These are phyloP conservation scores for Ceratopteris richardii DNA, from an alignment of 75 land plant genomes.

Conservation along the genomic window DNA sequence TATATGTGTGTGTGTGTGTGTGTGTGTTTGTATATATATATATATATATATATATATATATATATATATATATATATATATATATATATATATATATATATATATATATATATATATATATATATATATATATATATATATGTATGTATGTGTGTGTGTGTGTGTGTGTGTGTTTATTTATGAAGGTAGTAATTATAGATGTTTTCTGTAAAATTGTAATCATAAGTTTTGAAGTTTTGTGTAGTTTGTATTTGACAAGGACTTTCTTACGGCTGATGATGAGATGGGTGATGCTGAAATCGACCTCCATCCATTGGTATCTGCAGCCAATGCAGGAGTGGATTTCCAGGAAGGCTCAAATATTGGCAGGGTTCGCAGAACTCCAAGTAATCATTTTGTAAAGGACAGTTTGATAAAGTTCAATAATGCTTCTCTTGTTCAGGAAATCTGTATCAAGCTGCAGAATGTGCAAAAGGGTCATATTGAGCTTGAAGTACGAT, in stretches of 20 bases:
- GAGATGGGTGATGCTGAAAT: conserved; percentile 72
- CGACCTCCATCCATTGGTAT: conserved; percentile 51
- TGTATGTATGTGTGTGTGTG: too few relatives aligned
- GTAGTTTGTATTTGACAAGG: conserved; percentile 71
- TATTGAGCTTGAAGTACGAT: conserved; percentile 56
- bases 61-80: too few relatives aligned
- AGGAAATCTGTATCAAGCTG: conserved; percentile 65
- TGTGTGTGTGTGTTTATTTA: too few relatives aligned
- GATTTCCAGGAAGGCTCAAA: conserved; percentile 23
- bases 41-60: too few relatives aligned
- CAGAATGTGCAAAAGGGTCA: conserved; percentile 72
- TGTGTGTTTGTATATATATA: too few relatives aligned
- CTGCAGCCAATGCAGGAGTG: conserved; percentile 29
- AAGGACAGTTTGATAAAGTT: conserved; percentile 56
- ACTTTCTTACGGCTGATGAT: conserved; percentile 67
- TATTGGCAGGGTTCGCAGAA: conserved; percentile 57
- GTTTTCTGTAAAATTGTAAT: too few relatives aligned
- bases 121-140: too few relatives aligned
- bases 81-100: too few relatives aligned
- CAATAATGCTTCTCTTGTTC: conserved; percentile 54
- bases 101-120: too few relatives aligned
- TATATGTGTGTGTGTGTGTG: too few relatives aligned
- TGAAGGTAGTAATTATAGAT: too few relatives aligned
- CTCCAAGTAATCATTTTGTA: conserved; percentile 50
- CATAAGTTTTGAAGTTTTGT: too few relatives aligned